These are phyloP conservation scores for Actinomortierella ambigua DNA, from an alignment of 371 early-diverging fungal genomes.

Conservation along the genomic window DNA sequence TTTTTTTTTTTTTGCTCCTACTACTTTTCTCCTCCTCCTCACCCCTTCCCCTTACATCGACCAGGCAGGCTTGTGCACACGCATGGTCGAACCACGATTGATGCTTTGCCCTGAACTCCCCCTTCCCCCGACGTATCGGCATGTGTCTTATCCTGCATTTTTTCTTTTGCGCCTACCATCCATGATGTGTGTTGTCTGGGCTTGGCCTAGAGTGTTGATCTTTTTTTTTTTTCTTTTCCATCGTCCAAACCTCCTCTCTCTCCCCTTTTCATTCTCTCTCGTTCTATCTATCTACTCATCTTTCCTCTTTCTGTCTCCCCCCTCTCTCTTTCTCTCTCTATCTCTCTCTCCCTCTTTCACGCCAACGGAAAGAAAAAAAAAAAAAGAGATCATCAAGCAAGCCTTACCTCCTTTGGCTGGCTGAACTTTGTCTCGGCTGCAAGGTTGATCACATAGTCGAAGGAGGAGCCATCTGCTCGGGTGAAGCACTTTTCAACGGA, in stretches of 20 bases:
- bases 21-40: too few species aligned
- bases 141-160: too few species aligned
- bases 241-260: not conserved
- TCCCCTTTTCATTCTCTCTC: slow-evolving; percentile 1
- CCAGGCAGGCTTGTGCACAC: too few species aligned
- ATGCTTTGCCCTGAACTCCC: too few species aligned
- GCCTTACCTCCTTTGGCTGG: slow-evolving; percentile 75
- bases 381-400: slow-evolving; percentile 6
- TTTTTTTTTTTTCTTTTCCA: not conserved
- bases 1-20: too few species aligned
- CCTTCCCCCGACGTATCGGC: too few species aligned
- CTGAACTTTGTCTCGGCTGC: slow-evolving; percentile 93
- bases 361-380: slow-evolving; percentile 1
- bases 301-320: not conserved
- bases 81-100: too few species aligned
- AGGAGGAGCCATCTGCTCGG: slow-evolving; percentile 66
- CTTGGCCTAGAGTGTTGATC: too few species aligned
- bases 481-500: slow-evolving; percentile 70
- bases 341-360: not conserved
- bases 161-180: too few species aligned
- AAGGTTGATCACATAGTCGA: slow-evolving; percentile 90
- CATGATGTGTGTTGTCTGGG: too few species aligned
- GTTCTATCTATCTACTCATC: not conserved
- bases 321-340: slow-evolving; percentile 2
- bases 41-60: too few species aligned